phyloP scores from a whole-genome alignment of 305 asterid genomes.

The Solanum hybrid region DNA sequence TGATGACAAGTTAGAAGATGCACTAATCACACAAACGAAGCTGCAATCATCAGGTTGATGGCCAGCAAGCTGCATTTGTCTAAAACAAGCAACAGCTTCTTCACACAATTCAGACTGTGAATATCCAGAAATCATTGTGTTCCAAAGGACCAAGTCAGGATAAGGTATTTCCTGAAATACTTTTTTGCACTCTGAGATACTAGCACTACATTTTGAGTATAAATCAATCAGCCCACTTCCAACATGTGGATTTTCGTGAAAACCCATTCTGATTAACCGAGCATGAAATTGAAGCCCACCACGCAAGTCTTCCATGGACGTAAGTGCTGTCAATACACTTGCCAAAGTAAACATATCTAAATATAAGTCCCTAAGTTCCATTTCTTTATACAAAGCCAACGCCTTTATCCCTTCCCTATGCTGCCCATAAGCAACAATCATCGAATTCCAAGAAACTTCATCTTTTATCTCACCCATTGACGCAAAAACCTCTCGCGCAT shows the following conservation, averaged over 20 bases:
- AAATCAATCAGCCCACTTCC: conserved; percentile 70
- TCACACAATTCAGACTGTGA: conserved; percentile 45
- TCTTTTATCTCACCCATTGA: conserved; percentile 46
- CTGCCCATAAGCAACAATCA: conserved; percentile 69
- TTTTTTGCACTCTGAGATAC: conserved; percentile 33
- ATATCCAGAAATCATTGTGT: conserved; percentile 70
- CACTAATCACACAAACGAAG: conserved; percentile 56
- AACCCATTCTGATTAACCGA: conserved; percentile 49
- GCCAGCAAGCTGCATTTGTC: conserved; percentile 48
- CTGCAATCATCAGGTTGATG: conserved; percentile 66
- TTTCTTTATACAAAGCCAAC: conserved; percentile 51
- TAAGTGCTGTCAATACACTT: conserved; percentile 60
- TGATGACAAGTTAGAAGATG: conserved; percentile 50
- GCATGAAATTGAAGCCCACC: conserved; percentile 75
- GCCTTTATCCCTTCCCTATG: conserved; percentile 51
- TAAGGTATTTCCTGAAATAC: conserved; percentile 43
- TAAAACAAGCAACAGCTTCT: conserved; percentile 57
- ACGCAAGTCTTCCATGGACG: conserved; percentile 44
- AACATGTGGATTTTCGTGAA: conserved; percentile 44
- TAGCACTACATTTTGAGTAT: conserved; percentile 49
- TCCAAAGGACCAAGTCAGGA: conserved; percentile 70
- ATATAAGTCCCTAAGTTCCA: conserved; percentile 29
- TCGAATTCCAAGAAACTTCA: conserved; percentile 79
- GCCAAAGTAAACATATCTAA: conserved; percentile 71
- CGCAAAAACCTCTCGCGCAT: conserved; percentile 42